Evolutionary conservation across 1,284 basidiomycete genomes (phyloP).

Genomic region (Ustilago nuda): DNA sequence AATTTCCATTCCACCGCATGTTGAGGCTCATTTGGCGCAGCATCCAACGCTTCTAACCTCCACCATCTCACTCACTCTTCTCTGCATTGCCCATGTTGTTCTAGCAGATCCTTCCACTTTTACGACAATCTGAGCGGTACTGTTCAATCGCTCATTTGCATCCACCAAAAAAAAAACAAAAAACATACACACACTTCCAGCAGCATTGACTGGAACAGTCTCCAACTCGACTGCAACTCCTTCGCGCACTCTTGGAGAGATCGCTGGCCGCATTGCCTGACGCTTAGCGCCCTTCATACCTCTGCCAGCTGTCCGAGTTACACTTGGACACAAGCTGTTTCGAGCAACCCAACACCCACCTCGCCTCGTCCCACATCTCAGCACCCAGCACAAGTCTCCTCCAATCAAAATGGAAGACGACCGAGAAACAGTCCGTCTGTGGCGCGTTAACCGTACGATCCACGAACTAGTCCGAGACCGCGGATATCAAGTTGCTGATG

Average conservation of each 20-base stretch:
- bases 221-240: background rate
- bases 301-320: too few species aligned
- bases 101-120: background rate
- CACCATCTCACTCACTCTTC: background rate
- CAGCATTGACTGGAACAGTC: background rate
- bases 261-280: background rate
- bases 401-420: slow-evolving; percentile 68
- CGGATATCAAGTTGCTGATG: slow-evolving; percentile 87
- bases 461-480: slow-evolving; percentile 92
- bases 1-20: slow-evolving; percentile 8
- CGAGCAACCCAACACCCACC: too few species aligned
- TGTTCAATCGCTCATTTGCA: background rate
- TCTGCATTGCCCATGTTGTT: background rate
- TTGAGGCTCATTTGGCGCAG: slow-evolving; percentile 1
- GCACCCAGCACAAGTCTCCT: background rate
- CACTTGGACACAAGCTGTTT: background rate
- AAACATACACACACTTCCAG: background rate
- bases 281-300: background rate
- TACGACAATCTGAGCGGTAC: background rate
- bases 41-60: background rate
- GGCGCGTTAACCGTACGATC: slow-evolving; percentile 95
- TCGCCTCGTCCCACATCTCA: background rate
- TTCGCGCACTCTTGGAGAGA: background rate
- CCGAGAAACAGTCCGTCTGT: slow-evolving; percentile 77
- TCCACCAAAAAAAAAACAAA: background rate